phyloP scores from a whole-genome alignment of 1,284 basidiomycete genomes.

The Fomitopsis schrenkii region DNA sequence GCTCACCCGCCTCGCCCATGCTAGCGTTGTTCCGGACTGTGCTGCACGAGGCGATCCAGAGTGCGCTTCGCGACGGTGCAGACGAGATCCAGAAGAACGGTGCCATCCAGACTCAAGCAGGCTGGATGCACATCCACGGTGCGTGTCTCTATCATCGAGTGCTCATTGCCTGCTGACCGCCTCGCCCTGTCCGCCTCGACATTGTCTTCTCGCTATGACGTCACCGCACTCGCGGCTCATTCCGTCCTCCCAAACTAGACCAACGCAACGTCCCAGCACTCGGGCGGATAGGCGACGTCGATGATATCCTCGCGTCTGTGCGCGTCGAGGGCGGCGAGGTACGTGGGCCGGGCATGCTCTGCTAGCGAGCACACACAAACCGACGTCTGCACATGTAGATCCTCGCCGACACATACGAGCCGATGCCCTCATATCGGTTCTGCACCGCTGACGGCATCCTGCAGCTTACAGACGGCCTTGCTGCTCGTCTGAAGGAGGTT shows the following conservation, averaged over 20 bases:
- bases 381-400: conserved; percentile 38
- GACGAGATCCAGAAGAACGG: conserved; percentile 66
- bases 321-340: conserved; percentile 68
- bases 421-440: conserved; percentile 77
- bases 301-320: conserved; percentile 76
- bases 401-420: conserved; percentile 63
- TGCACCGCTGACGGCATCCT: conserved; percentile 67
- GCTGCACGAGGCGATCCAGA: conserved; percentile 55
- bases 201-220: background rate
- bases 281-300: conserved; percentile 71
- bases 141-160: conserved; percentile 12
- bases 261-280: conserved; percentile 66
- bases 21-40: conserved; percentile 55
- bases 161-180: background rate
- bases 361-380: background rate
- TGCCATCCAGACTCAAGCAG: conserved; percentile 59
- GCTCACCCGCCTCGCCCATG: background rate
- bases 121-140: conserved; percentile 87
- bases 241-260: conserved; percentile 37
- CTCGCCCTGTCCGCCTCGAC: background rate
- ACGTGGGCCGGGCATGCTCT: conserved; percentile 8
- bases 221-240: background rate
- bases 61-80: conserved; percentile 47
- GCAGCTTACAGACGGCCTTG: conserved; percentile 60
- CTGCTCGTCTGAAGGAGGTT: conserved; percentile 38